A percentile compares a stretch with the other conserved stretches of the same genome.
These are phyloP conservation scores for Pichia membranifaciens DNA, from an alignment of 805 yeast genomes.

Conservation along the genomic window DNA sequence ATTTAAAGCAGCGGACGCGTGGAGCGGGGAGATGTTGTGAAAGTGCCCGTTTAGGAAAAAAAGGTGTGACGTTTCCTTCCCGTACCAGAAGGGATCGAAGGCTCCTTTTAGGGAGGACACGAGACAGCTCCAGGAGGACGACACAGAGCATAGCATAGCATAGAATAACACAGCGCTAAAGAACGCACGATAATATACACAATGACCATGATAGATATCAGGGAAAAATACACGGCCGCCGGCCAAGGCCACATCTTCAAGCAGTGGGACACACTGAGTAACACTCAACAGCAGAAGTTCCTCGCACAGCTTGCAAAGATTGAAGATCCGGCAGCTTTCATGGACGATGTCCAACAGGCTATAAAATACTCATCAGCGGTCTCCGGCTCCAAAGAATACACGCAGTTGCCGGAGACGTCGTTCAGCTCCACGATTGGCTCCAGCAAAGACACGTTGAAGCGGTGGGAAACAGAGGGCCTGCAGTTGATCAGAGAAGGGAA, in stretches of 20 bases:
- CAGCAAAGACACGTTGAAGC: slow-evolving; percentile 25
- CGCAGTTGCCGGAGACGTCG: slow-evolving; percentile 51
- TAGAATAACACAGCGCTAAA: neutral
- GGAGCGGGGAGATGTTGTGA: too few relatives aligned
- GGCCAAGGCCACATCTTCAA: slow-evolving; percentile 50
- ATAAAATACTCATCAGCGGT: slow-evolving; percentile 31
- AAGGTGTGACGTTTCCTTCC: too few relatives aligned
- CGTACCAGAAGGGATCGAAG: too few relatives aligned
- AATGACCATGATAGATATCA: slow-evolving; percentile 13
- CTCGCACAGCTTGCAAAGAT: slow-evolving; percentile 38
- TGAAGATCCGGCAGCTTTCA: slow-evolving; percentile 37
- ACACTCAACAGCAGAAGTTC: slow-evolving; percentile 32
- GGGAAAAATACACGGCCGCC: slow-evolving; percentile 34
- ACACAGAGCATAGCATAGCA: too few relatives aligned
- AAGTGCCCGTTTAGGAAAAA: too few relatives aligned
- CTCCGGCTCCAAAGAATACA: slow-evolving; percentile 26
- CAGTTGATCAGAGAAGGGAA: slow-evolving; percentile 61
- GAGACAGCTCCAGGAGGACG: too few relatives aligned
- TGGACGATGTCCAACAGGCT: slow-evolving; percentile 41
- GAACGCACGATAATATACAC: too few relatives aligned
- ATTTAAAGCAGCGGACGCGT: too few relatives aligned
- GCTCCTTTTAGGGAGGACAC: too few relatives aligned
- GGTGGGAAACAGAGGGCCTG: slow-evolving; percentile 45
- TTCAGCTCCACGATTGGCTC: slow-evolving; percentile 41
- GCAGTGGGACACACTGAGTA: slow-evolving; percentile 37